phyloP scores from a whole-genome alignment of 768 basidiomycete genomes.

The Kwoniella heveanensis region DNA sequence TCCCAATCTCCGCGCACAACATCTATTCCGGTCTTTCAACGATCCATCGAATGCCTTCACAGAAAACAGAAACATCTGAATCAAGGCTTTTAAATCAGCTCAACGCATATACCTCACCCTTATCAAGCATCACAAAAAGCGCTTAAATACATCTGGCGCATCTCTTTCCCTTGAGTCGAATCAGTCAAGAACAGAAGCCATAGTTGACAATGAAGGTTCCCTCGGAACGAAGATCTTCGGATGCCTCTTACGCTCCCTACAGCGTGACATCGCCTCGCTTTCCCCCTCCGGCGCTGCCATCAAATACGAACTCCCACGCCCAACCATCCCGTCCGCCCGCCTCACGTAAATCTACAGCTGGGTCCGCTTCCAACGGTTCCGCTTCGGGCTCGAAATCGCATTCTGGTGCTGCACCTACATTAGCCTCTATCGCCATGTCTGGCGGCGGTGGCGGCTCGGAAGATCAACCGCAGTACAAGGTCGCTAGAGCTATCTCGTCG shows the following conservation, averaged over 20 bases:
- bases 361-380: not conserved
- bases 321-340: constrained; percentile 1
- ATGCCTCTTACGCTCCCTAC: constrained; percentile 21
- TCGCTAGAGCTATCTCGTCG: constrained; percentile 56
- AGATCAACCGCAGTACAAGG: constrained; percentile 43
- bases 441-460: not conserved
- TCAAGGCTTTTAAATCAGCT: too few relatives aligned
- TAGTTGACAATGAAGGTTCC: constrained; percentile 16
- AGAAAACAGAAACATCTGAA: too few relatives aligned
- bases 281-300: not conserved
- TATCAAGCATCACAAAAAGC: too few relatives aligned
- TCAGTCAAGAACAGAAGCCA: not conserved
- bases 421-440: not conserved
- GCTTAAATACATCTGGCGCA: too few relatives aligned
- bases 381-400: not conserved
- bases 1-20: too few relatives aligned
- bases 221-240: constrained; percentile 14
- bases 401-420: not conserved
- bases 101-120: too few relatives aligned
- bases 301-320: not conserved
- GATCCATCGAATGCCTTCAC: too few relatives aligned
- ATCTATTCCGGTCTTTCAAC: not conserved
- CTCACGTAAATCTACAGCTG: not conserved
- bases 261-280: constrained; percentile 17
- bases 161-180: too few relatives aligned